Evolutionary conservation across 208 protist genomes (phyloP).

Genomic region (Trypanosoma caninum): DNA sequence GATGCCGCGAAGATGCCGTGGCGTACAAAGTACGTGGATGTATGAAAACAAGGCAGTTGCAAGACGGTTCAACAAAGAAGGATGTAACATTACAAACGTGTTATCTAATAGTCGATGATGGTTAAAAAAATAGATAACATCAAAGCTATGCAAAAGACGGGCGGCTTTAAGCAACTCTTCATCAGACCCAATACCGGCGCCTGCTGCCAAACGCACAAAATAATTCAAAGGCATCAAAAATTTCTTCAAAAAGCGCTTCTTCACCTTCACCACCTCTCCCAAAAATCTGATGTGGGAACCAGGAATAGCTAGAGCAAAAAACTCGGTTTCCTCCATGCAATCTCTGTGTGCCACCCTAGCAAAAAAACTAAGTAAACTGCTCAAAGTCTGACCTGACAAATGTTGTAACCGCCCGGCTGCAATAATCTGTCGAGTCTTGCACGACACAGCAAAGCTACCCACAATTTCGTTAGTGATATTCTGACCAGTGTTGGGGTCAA

Average conservation of each 20-base stretch:
- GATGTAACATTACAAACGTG: conserved; percentile 66
- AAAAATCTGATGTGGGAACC: conserved; percentile 64
- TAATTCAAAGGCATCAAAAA: conserved; percentile 75
- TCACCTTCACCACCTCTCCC: conserved; percentile 53
- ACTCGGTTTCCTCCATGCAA: conserved; percentile 71
- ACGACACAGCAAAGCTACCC: conserved; percentile 88
- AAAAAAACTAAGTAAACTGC: conserved; percentile 58
- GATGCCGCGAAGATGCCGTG: conserved; percentile 75
- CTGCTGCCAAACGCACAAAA: conserved; percentile 64
- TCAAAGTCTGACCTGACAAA: conserved; percentile 66
- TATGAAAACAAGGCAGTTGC: conserved; percentile 79
- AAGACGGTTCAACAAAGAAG: conserved; percentile 81
- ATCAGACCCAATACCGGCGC: conserved; percentile 70
- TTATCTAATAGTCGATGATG: conserved; percentile 61
- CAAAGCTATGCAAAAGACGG: conserved; percentile 82
- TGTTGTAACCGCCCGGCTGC: conserved; percentile 54
- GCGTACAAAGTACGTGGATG: conserved; percentile 79
- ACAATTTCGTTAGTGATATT: conserved; percentile 35
- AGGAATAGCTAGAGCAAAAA: conserved; percentile 63
- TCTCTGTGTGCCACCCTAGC: conserved; percentile 54
- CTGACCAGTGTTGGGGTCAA: conserved; percentile 14
- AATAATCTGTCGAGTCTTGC: conserved; percentile 76
- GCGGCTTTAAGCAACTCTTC: conserved; percentile 67
- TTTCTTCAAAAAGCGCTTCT: conserved; percentile 52
- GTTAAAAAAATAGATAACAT: conserved; percentile 84